Evolutionary conservation across 208 protist species (phyloP).

Genomic region (Crithidia mellificae): DNA sequence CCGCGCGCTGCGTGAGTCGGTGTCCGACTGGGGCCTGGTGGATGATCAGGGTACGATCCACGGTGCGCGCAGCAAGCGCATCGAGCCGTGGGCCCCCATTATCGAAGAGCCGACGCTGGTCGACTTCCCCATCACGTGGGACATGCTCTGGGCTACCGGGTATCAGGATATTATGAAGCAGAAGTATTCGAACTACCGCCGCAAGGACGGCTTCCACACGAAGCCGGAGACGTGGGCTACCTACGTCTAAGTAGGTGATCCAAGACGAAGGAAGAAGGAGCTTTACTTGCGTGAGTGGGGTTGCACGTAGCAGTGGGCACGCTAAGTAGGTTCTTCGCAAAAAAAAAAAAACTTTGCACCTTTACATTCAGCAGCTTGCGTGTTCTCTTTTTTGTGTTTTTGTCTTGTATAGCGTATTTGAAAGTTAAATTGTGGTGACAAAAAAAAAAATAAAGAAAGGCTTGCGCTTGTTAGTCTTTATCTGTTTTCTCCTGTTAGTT

Average conservation of each 20-base stretch:
- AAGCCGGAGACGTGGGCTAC: slow-evolving; percentile 82
- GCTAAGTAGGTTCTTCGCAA: too few relatives aligned
- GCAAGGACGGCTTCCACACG: slow-evolving; percentile 87
- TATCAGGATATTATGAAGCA: slow-evolving; percentile 88
- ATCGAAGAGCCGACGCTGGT: slow-evolving; percentile 87
- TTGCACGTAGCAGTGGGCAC: too few relatives aligned
- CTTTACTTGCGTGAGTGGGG: too few relatives aligned
- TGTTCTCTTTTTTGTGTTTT: too few relatives aligned
- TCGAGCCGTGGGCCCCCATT: slow-evolving; percentile 89
- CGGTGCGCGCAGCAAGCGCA: slow-evolving; percentile 73
- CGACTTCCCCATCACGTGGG: slow-evolving; percentile 87
- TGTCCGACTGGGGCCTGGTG: slow-evolving; percentile 76
- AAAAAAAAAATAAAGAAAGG: too few relatives aligned
- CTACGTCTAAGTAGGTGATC: slow-evolving; percentile 56
- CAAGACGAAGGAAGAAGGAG: neutral
- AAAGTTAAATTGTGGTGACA: too few relatives aligned
- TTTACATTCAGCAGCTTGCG: too few relatives aligned
- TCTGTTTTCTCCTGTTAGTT: too few relatives aligned
- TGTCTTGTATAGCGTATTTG: too few relatives aligned
- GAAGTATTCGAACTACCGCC: slow-evolving; percentile 81
- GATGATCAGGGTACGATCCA: slow-evolving; percentile 75
- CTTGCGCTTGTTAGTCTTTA: too few relatives aligned
- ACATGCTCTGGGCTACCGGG: slow-evolving; percentile 88
- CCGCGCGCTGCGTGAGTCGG: slow-evolving; percentile 75
- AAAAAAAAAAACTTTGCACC: too few relatives aligned